Base-by-base conservation (phyloP, 306 rosid species). In the Fagus sylvatica region DNA sequence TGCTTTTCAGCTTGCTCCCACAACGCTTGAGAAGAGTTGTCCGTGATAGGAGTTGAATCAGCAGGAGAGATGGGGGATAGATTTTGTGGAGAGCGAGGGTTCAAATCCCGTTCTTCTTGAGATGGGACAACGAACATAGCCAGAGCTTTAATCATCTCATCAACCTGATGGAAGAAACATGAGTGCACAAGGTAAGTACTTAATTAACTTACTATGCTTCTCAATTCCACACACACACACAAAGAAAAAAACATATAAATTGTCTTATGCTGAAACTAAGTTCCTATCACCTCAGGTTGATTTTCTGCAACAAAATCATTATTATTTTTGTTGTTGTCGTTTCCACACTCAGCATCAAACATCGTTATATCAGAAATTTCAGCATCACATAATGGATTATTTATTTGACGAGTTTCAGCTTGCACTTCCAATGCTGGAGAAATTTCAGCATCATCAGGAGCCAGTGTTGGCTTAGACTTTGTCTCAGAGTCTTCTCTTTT, bases 361-460 rank as follows among this genome's bases (percentile, higher is more conserved):
- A 57, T 7, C 30, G 33, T 28, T 2, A 6, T 12, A 4, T 3
- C 49, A 65, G 46, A 62, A 34, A 33, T 62, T 6, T 34, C 19
- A 5, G 19, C 32, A 57, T 9, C 12, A 57, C 1, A 28, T 22
- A 1, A 22, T 22, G 22, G 34, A 3, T 28, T 19, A 13, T 39
- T 59, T 16, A 81, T 32, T 9, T 11, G 76, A 71, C 16, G 76
- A 78, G 69, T 87, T 66, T 82, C 89, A 70, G 85, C 81, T 78
- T 62, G 89, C 40, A 81, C 78, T 76, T 75, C 83, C 73, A 56
- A 77, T 9, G 86, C 83, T 2, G 89, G 79, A 71, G 93, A 88
- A 56, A 76, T n/a, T n/a, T n/a, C n/a, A n/a, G n/a, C n/a, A n/a
- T n/a, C n/a, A n/a, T n/a, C 85, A 13, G 85, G 84, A 85, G 69